These are phyloP conservation scores for Aureobasidium pullulans DNA, from an alignment of 2,329 filamentous ascomycete genomes.

Conservation along the genomic window DNA sequence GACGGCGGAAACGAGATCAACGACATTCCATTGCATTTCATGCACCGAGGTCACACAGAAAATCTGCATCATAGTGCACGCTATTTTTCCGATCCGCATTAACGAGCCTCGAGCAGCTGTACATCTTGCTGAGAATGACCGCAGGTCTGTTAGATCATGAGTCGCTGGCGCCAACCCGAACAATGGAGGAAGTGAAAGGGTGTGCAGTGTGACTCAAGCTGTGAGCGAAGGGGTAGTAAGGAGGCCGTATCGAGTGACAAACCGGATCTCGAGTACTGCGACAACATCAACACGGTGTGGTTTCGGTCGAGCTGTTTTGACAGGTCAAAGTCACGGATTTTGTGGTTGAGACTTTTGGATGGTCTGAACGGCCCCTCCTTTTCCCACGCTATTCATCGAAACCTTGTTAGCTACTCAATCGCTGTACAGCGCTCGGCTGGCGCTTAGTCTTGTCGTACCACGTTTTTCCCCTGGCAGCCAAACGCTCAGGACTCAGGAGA, in stretches of 20 bases:
- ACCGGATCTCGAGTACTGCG: not conserved
- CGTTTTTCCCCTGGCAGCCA: not conserved
- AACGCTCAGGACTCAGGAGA: not conserved
- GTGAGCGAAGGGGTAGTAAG: not conserved
- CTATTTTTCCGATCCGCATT: not conserved
- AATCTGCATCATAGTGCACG: not conserved
- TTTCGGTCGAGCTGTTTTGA: not conserved
- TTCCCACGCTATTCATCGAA: constrained; percentile 6
- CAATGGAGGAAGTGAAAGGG: not conserved
- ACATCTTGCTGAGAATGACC: not conserved
- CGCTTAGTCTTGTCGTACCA: constrained; percentile 7
- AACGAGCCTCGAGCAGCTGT: not conserved
- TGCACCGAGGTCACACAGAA: not conserved
- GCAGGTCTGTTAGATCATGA: not conserved
- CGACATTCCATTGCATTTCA: constrained; percentile 9
- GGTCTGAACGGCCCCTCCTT: not conserved
- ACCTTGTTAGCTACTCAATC: not conserved
- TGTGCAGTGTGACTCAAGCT: not conserved
- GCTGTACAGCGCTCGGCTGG: constrained; percentile 2
- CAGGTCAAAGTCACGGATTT: not conserved
- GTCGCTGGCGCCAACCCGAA: not conserved
- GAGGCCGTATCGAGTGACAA: not conserved
- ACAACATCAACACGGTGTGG: not conserved
- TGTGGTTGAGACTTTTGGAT: not conserved
- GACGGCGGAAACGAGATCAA: not conserved